A percentile compares a stretch with the other conserved stretches of the same genome.
phyloP scores from a whole-genome alignment of 2,329 filamentous ascomycete species.

The Penicillium sp. region DNA sequence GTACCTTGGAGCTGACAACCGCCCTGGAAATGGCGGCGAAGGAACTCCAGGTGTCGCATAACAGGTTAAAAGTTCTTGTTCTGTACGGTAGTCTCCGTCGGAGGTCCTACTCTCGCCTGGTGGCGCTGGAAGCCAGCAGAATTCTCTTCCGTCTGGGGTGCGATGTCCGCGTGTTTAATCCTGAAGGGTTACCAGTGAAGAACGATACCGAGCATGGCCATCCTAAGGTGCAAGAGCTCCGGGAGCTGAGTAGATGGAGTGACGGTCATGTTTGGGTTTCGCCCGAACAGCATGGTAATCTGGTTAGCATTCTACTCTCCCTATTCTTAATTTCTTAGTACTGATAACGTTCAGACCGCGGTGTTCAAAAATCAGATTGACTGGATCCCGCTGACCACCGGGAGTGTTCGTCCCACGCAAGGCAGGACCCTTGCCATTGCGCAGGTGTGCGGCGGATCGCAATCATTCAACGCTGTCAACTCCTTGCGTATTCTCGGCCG shows the following conservation, averaged over 20 bases:
- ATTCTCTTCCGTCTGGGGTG: slow-evolving; percentile 61
- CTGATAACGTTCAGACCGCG: slow-evolving; percentile 41
- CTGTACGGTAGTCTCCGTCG: slow-evolving; percentile 55
- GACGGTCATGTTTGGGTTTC: slow-evolving; percentile 62
- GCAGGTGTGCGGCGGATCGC: slow-evolving; percentile 59
- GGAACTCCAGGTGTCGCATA: slow-evolving; percentile 38
- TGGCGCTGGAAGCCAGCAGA: slow-evolving; percentile 55
- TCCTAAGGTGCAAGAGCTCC: slow-evolving; percentile 57
- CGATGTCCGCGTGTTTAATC: slow-evolving; percentile 60
- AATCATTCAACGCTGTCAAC: slow-evolving; percentile 64
- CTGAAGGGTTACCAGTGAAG: slow-evolving; percentile 55
- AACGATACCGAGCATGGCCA: slow-evolving; percentile 56
- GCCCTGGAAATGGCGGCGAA: slow-evolving; percentile 48
- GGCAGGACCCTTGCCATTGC: slow-evolving; percentile 58
- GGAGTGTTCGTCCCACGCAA: slow-evolving; percentile 60
- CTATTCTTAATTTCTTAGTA: background rate
- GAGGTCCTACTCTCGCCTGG: slow-evolving; percentile 54
- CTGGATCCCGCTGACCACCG: slow-evolving; percentile 60
- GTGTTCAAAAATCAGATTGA: slow-evolving; percentile 67
- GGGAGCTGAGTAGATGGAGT: slow-evolving; percentile 57
- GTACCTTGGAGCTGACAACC: slow-evolving; percentile 51
- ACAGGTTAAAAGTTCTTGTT: slow-evolving; percentile 53
- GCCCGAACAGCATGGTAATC: slow-evolving; percentile 61
- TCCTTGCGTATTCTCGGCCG: slow-evolving; percentile 58
- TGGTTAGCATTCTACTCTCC: slow-evolving; percentile 42